phyloP scores from a whole-genome alignment of 2,329 filamentous ascomycete species.

The Ophiocordyceps polyrhachis-furcata region DNA sequence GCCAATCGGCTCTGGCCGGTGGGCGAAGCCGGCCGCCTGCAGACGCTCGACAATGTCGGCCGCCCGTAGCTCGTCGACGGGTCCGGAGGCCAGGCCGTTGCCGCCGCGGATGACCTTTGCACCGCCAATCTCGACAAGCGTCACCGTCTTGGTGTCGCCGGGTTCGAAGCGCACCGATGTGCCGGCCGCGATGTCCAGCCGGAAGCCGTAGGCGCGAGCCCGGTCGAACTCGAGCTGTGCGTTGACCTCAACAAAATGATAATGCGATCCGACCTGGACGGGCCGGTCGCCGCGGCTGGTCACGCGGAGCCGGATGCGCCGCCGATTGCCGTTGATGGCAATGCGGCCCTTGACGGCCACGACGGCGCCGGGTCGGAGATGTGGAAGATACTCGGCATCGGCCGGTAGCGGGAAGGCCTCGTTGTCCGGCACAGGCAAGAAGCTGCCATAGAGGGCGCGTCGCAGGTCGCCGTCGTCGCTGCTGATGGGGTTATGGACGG shows the following conservation, averaged over 20 bases:
- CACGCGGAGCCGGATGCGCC: slow-evolving; percentile 55
- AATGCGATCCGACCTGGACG: slow-evolving; percentile 86
- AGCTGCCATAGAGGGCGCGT: slow-evolving; percentile 80
- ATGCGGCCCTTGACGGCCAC: slow-evolving; percentile 51
- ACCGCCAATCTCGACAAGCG: slow-evolving; percentile 74
- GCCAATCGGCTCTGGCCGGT: slow-evolving; percentile 46
- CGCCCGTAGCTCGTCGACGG: slow-evolving; percentile 42
- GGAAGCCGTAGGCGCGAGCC: slow-evolving; percentile 60
- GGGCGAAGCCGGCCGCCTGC: slow-evolving; percentile 57
- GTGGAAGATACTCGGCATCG: slow-evolving; percentile 44
- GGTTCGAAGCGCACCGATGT: slow-evolving; percentile 90
- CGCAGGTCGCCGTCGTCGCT: slow-evolving; percentile 71
- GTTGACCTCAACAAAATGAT: slow-evolving; percentile 93
- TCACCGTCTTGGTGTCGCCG: slow-evolving; percentile 79
- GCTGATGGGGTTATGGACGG: slow-evolving; percentile 76
- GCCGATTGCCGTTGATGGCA: slow-evolving; percentile 53
- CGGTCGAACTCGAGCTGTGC: slow-evolving; percentile 80
- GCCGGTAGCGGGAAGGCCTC: slow-evolving; percentile 49
- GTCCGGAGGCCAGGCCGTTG: slow-evolving; percentile 59
- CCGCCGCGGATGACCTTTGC: slow-evolving; percentile 66
- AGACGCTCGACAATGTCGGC: slow-evolving; percentile 50
- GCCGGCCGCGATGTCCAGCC: slow-evolving; percentile 77
- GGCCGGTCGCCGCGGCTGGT: slow-evolving; percentile 78
- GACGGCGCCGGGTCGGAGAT: slow-evolving; percentile 62
- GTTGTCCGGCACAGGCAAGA: slow-evolving; percentile 58